phyloP scores from a whole-genome alignment of 75 land plant species.

The Picea sitchensis region DNA sequence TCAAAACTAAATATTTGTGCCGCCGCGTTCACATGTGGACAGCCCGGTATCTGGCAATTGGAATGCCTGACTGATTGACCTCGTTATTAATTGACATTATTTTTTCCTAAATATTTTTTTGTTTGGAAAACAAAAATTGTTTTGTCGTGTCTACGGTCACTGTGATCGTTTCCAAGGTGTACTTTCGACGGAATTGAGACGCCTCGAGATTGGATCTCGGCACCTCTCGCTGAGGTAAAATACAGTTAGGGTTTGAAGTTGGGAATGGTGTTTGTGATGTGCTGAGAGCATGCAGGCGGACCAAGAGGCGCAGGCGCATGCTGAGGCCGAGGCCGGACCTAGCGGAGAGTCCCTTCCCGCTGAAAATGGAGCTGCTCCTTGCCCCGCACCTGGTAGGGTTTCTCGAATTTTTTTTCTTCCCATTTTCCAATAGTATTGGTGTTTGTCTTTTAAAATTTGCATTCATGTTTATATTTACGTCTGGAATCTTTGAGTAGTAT shows the following conservation, averaged over 20 bases:
- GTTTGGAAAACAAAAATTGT: background rate
- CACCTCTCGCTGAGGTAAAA: background rate
- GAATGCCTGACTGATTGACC: too few relatives aligned
- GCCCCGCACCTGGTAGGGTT: background rate
- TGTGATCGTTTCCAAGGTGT: background rate
- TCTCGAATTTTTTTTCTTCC: background rate
- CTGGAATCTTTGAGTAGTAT: background rate
- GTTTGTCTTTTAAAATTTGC: background rate
- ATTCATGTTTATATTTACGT: background rate
- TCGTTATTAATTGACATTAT: too few relatives aligned
- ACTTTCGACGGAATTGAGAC: background rate
- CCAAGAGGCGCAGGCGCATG: background rate
- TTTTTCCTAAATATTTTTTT: background rate
- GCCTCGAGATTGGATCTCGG: background rate
- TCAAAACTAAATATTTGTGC: too few relatives aligned
- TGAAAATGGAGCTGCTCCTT: slow-evolving; percentile 3
- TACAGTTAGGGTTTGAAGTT: slow-evolving; percentile 6
- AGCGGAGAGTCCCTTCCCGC: background rate
- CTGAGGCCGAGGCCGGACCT: background rate
- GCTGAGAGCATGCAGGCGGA: background rate
- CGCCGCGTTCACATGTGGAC: too few relatives aligned
- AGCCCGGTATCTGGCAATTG: too few relatives aligned
- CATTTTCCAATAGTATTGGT: background rate
- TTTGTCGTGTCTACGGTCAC: background rate
- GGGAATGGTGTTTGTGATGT: slow-evolving; percentile 2